A percentile compares a stretch with the other conserved stretches of the same genome.
phyloP scores from a whole-genome alignment of 2,329 filamentous ascomycete genomes.

The Rachicladosporium sp. region DNA sequence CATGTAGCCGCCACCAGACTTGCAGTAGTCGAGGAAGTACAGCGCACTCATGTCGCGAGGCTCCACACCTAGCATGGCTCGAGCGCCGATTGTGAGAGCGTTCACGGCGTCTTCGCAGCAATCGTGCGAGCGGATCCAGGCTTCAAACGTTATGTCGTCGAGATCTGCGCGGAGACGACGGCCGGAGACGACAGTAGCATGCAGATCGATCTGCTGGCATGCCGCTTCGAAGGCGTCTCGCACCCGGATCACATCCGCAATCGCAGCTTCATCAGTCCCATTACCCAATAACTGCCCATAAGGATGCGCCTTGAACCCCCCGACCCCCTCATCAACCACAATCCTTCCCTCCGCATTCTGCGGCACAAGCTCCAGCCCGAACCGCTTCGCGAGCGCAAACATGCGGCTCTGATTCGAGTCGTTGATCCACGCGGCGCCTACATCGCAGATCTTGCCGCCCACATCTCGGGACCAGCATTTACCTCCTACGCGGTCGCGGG shows the following conservation, averaged over 20 bases:
- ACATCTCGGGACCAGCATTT: slow-evolving; percentile 32
- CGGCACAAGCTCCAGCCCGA: slow-evolving; percentile 33
- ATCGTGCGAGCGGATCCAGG: slow-evolving; percentile 24
- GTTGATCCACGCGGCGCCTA: slow-evolving; percentile 51
- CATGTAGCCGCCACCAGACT: slow-evolving; percentile 39
- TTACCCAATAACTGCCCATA: slow-evolving; percentile 14
- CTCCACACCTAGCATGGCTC: slow-evolving; percentile 40
- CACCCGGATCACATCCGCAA: too few species aligned
- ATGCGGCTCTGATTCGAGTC: slow-evolving; percentile 40
- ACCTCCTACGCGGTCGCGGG: slow-evolving; percentile 19
- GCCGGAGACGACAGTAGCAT: too few species aligned
- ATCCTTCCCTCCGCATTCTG: slow-evolving; percentile 37
- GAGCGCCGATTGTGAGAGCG: slow-evolving; percentile 34
- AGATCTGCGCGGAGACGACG: slow-evolving; percentile 10
- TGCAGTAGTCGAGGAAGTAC: slow-evolving; percentile 46
- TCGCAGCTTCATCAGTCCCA: too few species aligned
- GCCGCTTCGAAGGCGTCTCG: too few species aligned
- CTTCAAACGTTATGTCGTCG: slow-evolving; percentile 29
- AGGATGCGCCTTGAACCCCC: slow-evolving; percentile 20
- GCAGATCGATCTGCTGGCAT: too few species aligned
- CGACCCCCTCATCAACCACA: slow-evolving; percentile 31
- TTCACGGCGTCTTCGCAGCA: slow-evolving; percentile 23
- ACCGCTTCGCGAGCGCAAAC: slow-evolving; percentile 28
- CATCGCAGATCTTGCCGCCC: slow-evolving; percentile 30
- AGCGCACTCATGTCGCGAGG: slow-evolving; percentile 38